Percentiles rank a stretch among this genome's conserved stretches.
Conservation (phyloP, 805 yeast species). For the Metschnikowia lachancei region DNA sequence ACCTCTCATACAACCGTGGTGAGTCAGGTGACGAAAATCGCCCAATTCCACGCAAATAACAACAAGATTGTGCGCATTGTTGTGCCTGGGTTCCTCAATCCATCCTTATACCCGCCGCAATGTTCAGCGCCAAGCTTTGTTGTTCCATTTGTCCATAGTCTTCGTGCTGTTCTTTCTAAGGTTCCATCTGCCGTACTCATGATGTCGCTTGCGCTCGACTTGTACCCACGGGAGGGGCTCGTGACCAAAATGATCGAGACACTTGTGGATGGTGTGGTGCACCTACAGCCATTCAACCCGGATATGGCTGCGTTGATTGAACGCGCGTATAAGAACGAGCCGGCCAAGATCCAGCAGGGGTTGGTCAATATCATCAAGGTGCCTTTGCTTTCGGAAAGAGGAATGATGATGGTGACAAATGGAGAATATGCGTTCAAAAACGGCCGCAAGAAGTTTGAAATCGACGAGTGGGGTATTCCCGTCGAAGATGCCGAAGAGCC, state of each 20-base stretch:
- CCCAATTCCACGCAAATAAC: constrained; percentile 34
- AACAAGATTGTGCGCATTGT: constrained; percentile 59
- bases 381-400: constrained; percentile 70
- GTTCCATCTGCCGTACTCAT: constrained; percentile 49
- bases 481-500: constrained; percentile 73
- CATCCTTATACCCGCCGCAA: constrained; percentile 62
- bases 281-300: constrained; percentile 79
- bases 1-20: constrained; percentile 23
- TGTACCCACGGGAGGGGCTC: constrained; percentile 55
- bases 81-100: constrained; percentile 77
- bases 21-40: constrained; percentile 43
- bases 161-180: constrained; percentile 53
- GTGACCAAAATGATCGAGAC: constrained; percentile 52
- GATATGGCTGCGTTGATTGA: constrained; percentile 65
- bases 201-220: constrained; percentile 59
- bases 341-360: constrained; percentile 81
- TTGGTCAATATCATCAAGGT: constrained; percentile 71
- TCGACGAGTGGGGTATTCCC: constrained; percentile 96
- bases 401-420: constrained; percentile 70
- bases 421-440: constrained; percentile 86
- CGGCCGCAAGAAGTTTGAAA: constrained; percentile 78
- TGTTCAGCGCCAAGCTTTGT: constrained; percentile 46
- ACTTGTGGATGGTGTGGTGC: constrained; percentile 64
- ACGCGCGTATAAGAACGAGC: constrained; percentile 66
- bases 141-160: constrained; percentile 58